Evolutionary conservation across 306 rosid species (phyloP).

Genomic region (Cyclanthera cordifolia): DNA sequence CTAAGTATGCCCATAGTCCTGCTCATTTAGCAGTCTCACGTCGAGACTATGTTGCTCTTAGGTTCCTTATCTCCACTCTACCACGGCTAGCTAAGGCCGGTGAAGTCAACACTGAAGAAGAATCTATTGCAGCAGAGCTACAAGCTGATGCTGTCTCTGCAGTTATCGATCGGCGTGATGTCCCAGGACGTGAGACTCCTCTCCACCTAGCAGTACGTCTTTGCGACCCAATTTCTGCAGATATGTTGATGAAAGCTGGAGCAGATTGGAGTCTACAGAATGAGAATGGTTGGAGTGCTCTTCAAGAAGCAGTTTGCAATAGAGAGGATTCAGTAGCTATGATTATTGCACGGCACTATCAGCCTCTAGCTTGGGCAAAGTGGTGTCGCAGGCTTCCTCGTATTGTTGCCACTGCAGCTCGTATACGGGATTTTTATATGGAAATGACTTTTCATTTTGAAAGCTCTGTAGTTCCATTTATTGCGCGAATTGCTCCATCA

Average conservation of each 20-base stretch:
- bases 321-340: slow-evolving; percentile 76
- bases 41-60: slow-evolving; percentile 62
- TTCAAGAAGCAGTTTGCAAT: slow-evolving; percentile 87
- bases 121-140: slow-evolving; percentile 65
- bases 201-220: slow-evolving; percentile 85
- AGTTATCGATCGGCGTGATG: slow-evolving; percentile 79
- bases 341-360: slow-evolving; percentile 73
- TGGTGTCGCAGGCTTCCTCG: slow-evolving; percentile 99
- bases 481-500: slow-evolving; percentile 87
- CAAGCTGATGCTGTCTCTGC: slow-evolving; percentile 74
- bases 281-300: slow-evolving; percentile 96
- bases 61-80: slow-evolving; percentile 42
- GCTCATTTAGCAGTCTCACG: slow-evolving; percentile 67
- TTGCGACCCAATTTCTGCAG: slow-evolving; percentile 56
- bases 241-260: slow-evolving; percentile 85
- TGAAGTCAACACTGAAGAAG: slow-evolving; percentile 52
- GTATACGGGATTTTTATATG: slow-evolving; percentile 92
- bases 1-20: slow-evolving; percentile 71
- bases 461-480: slow-evolving; percentile 92
- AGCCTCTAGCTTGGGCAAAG: slow-evolving; percentile 97
- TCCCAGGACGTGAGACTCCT: slow-evolving; percentile 75
- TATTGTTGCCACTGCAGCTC: slow-evolving; percentile 66
- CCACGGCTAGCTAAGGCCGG: slow-evolving; percentile 51
- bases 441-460: slow-evolving; percentile 91
- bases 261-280: slow-evolving; percentile 99